Evolutionary conservation across 129 eudicot species (phyloP), one percentile per base, ranked within the genome.

Genomic region (Calendula officinalis): DNA sequence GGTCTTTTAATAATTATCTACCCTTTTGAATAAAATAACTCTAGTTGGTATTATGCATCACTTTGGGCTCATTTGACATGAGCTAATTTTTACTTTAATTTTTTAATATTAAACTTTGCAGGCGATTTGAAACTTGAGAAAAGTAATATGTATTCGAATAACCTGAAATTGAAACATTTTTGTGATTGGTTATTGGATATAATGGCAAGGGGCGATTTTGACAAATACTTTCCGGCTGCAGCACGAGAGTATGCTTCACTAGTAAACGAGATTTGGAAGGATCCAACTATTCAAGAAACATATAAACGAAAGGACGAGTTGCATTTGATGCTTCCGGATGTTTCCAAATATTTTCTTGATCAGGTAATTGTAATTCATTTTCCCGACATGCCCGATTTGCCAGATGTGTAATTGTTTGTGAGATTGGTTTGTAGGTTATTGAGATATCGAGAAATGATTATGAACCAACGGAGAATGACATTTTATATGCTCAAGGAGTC

Each of bases 201-300:
- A 67, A 70, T 73, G 56, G 80, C 85, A 51, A 75, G 56, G 55
- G 85, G 80, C 9, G 73, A 77, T 74, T 71, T 80, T 51, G 86
- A 80, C 7, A 66, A 75, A 13, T 77, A 66, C 54, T 84, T 80
- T 33, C 78, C 85, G 71, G 82, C 90, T 66, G 77, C 82, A 50
- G 73, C 82, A 22, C 81, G 82, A 6, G 83, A 80, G 67, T 80
- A 76, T 53, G 86, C 86, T 32, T 80, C 83, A 10, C 45, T 84
- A 6, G 81, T 84, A 43, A 83, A 80, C 30, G 79, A 80, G 67
- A 72, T 84, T 33, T 84, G 81, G 81, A 80, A 75, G 69, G 82
- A 84, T 74, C 83, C 81, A 9, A 79, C 90, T 13, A 69, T 84
- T 56, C 86, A 84, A 22, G 90, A 77, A 70, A 84, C 86, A 10